Percentiles rank a stretch among this genome's conserved stretches.
phyloP scores from a whole-genome alignment of 768 basidiomycete genomes.

The Tulasnella sp. region DNA sequence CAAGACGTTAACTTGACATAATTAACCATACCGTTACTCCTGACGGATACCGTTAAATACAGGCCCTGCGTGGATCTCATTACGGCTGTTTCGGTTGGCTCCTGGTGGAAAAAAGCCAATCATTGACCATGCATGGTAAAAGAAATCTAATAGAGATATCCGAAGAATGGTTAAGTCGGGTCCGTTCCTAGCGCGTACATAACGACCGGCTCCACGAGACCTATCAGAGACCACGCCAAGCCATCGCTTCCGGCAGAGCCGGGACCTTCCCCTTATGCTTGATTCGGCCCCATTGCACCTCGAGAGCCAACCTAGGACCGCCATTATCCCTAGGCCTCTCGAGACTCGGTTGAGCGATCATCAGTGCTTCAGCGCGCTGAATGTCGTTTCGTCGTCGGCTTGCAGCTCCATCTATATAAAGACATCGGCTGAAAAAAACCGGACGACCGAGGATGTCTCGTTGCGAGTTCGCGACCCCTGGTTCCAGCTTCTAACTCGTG shows the following conservation, averaged over 20 bases:
- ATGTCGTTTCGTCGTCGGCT: background rate
- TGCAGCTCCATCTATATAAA: background rate
- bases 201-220: background rate
- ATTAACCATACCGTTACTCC: background rate
- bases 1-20: background rate
- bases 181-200: background rate
- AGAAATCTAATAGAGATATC: background rate
- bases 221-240: background rate
- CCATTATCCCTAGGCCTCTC: background rate
- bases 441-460: background rate
- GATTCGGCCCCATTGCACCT: background rate
- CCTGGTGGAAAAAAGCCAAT: background rate
- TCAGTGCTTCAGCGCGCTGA: background rate
- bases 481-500: too few species aligned
- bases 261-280: background rate
- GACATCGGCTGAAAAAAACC: too few species aligned
- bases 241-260: background rate
- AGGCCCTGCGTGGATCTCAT: background rate
- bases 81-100: background rate
- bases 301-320: background rate
- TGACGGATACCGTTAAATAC: background rate
- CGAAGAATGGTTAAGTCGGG: background rate
- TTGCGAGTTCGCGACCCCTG: background rate
- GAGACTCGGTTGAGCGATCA: background rate
- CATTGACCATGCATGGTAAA: background rate